Evolutionary conservation across 495 filamentous ascomycete species (phyloP).

Genomic region (Penicillium robsamsonii): DNA sequence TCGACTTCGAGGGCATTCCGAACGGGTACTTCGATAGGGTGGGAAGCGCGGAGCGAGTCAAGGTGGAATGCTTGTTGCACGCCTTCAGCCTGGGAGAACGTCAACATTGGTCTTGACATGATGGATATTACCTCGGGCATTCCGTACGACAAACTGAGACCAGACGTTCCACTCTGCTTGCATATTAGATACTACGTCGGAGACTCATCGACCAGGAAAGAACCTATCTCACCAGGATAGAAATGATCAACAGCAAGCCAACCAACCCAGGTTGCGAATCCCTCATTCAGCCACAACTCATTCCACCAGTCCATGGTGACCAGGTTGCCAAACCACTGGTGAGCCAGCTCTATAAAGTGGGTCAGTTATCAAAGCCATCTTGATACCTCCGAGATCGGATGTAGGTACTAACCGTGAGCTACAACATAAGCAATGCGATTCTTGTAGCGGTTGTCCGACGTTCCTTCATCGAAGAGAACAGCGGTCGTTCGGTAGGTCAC

Average conservation of each 20-base stretch:
- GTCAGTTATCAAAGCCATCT: constrained; percentile 7
- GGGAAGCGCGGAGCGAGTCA: constrained; percentile 83
- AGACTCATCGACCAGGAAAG: neutral
- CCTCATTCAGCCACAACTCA: constrained; percentile 95
- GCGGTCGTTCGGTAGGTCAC: constrained; percentile 94
- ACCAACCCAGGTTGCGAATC: constrained; percentile 97
- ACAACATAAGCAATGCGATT: constrained; percentile 94
- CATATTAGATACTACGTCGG: constrained; percentile 9
- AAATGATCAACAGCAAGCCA: constrained; percentile 91
- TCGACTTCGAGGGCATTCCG: constrained; percentile 88
- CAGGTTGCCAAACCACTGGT: constrained; percentile 98
- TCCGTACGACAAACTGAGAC: constrained; percentile 85
- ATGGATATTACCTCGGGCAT: constrained; percentile 50
- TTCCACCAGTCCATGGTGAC: constrained; percentile 85
- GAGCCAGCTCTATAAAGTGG: constrained; percentile 67
- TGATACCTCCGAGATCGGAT: neutral
- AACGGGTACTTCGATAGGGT: constrained; percentile 93
- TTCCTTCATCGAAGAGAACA: constrained; percentile 87
- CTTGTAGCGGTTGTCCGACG: constrained; percentile 81
- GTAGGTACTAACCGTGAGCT: constrained; percentile 55
- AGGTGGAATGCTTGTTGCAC: constrained; percentile 87
- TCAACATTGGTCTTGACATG: constrained; percentile 30
- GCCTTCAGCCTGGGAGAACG: constrained; percentile 66
- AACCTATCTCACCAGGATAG: constrained; percentile 60
- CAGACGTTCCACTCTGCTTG: constrained; percentile 82